Percentiles rank a stretch among this genome's conserved stretches.
These are phyloP conservation scores for Balansia obtecta DNA, from an alignment of 2,329 filamentous ascomycete species.

Conservation along the genomic window DNA sequence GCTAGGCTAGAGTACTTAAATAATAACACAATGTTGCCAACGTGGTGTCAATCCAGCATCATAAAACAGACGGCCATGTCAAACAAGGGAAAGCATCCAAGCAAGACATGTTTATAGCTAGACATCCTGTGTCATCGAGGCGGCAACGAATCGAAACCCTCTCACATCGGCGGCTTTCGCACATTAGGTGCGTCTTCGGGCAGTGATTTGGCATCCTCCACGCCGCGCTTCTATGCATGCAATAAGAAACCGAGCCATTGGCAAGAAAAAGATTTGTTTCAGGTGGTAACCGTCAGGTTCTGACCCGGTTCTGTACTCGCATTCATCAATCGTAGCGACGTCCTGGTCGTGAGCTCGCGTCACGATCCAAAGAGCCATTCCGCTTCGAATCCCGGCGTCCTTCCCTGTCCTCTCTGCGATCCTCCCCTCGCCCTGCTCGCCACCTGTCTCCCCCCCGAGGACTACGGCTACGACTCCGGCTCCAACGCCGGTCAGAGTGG, in stretches of 20 bases:
- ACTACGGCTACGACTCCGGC: slow-evolving; percentile 6
- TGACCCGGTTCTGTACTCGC: no score
- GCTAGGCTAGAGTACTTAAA: no score
- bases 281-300: no score
- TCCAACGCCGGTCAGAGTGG: slow-evolving; percentile 1
- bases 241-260: no score
- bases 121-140: background rate
- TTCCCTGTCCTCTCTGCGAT: slow-evolving; percentile 6
- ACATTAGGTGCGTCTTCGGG: no score
- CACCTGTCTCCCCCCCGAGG: slow-evolving; percentile 9
- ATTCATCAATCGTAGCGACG: background rate
- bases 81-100: background rate
- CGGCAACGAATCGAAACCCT: no score
- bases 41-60: slow-evolving; percentile 4
- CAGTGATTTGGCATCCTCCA: no score
- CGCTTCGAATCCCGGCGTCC: slow-evolving; percentile 11
- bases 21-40: no score
- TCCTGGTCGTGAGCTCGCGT: slow-evolving; percentile 1
- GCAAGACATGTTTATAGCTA: slow-evolving; percentile 4
- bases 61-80: slow-evolving; percentile 5
- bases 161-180: no score
- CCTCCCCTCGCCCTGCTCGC: slow-evolving; percentile 8
- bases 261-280: no score
- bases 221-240: no score
- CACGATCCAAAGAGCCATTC: slow-evolving; percentile 8